Evolutionary conservation across 176 grass and related monocot genomes (phyloP).

Genomic region (Avena atlantica): DNA sequence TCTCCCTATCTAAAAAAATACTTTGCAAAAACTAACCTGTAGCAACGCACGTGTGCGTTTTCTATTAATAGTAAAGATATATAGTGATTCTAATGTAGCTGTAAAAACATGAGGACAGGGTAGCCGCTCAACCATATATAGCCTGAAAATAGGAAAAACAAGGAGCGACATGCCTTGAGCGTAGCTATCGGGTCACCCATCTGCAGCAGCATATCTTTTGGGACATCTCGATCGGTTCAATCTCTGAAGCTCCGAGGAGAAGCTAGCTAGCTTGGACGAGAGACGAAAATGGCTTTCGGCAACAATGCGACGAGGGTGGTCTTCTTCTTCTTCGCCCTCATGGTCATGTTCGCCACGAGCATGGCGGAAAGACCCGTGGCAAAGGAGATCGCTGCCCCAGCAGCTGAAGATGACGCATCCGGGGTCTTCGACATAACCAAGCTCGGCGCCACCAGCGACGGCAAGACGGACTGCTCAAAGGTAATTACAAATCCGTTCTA

Average conservation of each 20-base stretch:
- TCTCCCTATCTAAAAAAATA: too few relatives aligned
- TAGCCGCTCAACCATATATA: not conserved
- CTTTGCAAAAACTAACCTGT: too few relatives aligned
- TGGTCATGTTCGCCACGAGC: not conserved
- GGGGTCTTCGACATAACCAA: conserved; percentile 48
- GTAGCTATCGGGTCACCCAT: conserved; percentile 17
- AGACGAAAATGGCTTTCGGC: conserved; percentile 37
- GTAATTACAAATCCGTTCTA: conserved; percentile 25
- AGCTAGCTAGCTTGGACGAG: not conserved
- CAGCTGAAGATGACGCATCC: not conserved
- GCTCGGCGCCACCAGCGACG: conserved; percentile 46
- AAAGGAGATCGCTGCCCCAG: not conserved
- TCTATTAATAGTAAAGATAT: too few relatives aligned
- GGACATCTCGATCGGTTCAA: not conserved
- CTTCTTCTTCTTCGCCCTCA: not conserved
- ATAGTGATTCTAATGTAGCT: not conserved
- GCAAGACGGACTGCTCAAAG: conserved; percentile 56
- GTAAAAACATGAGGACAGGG: conserved; percentile 19
- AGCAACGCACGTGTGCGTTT: too few relatives aligned
- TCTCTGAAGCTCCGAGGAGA: conserved; percentile 2
- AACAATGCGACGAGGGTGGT: conserved; percentile 16
- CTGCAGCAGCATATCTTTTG: conserved; percentile 28
- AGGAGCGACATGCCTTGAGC: conserved; percentile 35
- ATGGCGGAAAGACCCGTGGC: not conserved
- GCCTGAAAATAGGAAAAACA: conserved; percentile 39